A percentile compares a stretch with the other conserved stretches of the same genome.
phyloP scores from a whole-genome alignment of 768 basidiomycete genomes.

The Megacollybia marginata region DNA sequence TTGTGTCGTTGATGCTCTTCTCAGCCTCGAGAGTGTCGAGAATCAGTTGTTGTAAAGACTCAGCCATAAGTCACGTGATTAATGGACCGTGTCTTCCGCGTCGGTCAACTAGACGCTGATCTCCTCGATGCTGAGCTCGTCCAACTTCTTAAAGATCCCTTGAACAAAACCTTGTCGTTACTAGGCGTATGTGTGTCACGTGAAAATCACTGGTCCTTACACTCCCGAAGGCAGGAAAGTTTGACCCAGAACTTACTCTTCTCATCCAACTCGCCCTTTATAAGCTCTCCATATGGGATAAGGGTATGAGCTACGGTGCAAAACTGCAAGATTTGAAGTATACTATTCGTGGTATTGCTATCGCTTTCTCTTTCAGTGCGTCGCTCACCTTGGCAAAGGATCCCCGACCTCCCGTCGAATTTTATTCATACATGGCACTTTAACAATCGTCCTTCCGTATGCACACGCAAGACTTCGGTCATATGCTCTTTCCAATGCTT shows the following conservation, averaged over 20 bases:
- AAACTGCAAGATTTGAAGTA: conserved; percentile 76
- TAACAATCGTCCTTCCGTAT: conserved; percentile 77
- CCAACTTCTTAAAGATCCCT: conserved; percentile 73
- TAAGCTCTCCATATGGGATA: conserved; percentile 78
- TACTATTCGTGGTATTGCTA: conserved; percentile 17
- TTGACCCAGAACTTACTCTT: conserved; percentile 71
- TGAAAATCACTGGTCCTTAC: conserved; percentile 10
- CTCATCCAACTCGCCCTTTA: conserved; percentile 68
- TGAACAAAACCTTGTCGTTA: conserved; percentile 61
- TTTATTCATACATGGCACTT: conserved; percentile 57
- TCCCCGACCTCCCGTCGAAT: conserved; percentile 57
- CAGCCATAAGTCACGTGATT: conserved; percentile 45
- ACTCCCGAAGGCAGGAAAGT: conserved; percentile 42
- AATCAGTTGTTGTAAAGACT: conserved; percentile 72
- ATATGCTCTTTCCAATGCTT: conserved; percentile 74
- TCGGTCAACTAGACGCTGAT: conserved; percentile 88
- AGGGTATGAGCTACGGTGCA: conserved; percentile 76
- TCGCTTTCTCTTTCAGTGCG: not conserved
- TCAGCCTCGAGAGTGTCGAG: conserved; percentile 61
- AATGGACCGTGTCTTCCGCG: conserved; percentile 38
- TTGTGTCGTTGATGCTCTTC: conserved; percentile 57
- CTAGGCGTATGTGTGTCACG: conserved; percentile 46
- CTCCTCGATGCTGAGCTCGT: conserved; percentile 86
- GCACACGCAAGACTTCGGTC: conserved; percentile 65
- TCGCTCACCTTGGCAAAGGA: conserved; percentile 29